Percentiles rank a stretch among this genome's conserved stretches.
Conservation (phyloP, 768 basidiomycete genomes). For the Podaxis carcinomalis region DNA sequence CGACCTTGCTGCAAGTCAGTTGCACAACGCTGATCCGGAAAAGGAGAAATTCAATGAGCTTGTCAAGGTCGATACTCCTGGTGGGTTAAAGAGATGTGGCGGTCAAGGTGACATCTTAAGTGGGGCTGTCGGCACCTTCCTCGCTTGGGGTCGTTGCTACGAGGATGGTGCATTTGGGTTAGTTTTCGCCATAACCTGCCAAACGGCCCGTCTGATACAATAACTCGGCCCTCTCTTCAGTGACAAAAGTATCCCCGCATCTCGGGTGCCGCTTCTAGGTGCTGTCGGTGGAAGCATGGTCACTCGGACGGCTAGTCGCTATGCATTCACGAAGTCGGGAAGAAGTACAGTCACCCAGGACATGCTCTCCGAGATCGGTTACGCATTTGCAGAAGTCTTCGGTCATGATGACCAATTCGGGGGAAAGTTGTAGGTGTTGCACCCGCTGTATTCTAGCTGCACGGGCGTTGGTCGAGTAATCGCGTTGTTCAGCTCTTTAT, state of each 20-base stretch:
- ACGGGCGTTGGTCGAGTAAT: background rate
- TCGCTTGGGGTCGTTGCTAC: slow-evolving; percentile 95
- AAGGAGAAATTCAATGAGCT: slow-evolving; percentile 54
- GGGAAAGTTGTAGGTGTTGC: slow-evolving; percentile 28
- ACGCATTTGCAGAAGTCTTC: slow-evolving; percentile 72
- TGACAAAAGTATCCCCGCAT: slow-evolving; percentile 48
- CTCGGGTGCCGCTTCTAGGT: slow-evolving; percentile 76
- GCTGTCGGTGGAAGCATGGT: slow-evolving; percentile 86
- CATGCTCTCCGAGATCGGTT: slow-evolving; percentile 61
- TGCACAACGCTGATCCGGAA: slow-evolving; percentile 40
- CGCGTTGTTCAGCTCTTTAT: background rate
- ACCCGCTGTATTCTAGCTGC: background rate
- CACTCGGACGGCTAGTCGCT: slow-evolving; percentile 77
- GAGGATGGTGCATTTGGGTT: slow-evolving; percentile 83
- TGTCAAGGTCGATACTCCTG: slow-evolving; percentile 62
- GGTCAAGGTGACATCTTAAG: slow-evolving; percentile 95
- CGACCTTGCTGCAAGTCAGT: slow-evolving; percentile 37
- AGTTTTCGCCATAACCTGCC: slow-evolving; percentile 14
- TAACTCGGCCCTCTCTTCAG: slow-evolving; percentile 26
- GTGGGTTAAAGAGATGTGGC: slow-evolving; percentile 89
- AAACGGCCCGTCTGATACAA: background rate
- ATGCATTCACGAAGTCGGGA: slow-evolving; percentile 73
- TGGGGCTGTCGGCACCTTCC: slow-evolving; percentile 81
- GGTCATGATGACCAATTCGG: slow-evolving; percentile 40
- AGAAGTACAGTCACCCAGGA: slow-evolving; percentile 82